Evolutionary conservation across 805 yeast species (phyloP).

Genomic region (Cyberlindnera americana): DNA sequence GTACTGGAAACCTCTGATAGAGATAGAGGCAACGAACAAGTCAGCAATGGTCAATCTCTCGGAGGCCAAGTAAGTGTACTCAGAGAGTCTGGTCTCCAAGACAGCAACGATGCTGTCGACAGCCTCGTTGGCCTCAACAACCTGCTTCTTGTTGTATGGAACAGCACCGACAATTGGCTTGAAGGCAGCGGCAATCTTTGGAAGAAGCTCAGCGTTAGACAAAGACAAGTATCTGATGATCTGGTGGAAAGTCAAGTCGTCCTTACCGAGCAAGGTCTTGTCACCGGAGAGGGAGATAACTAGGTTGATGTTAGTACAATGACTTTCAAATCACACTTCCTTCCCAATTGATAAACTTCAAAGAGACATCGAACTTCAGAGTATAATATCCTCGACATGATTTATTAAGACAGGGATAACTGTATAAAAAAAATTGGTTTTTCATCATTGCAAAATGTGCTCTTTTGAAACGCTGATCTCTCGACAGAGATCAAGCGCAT

Average conservation of each 20-base stretch:
- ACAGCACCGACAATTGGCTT: constrained; percentile 56
- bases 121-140: constrained; percentile 41
- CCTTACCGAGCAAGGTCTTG: constrained; percentile 57
- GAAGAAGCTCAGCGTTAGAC: constrained; percentile 63
- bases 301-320: too few species aligned
- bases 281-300: constrained; percentile 34
- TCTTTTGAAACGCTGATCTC: too few species aligned
- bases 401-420: constrained; percentile 86
- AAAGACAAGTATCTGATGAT: constrained; percentile 76
- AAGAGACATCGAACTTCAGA: too few species aligned
- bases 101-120: constrained; percentile 37
- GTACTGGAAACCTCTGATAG: constrained; percentile 52
- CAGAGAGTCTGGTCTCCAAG: constrained; percentile 54
- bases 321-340: too few species aligned
- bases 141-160: constrained; percentile 75
- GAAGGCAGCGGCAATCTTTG: constrained; percentile 46
- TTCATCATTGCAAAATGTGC: constrained; percentile 61
- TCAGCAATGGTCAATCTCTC: constrained; percentile 68
- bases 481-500: too few species aligned
- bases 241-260: constrained; percentile 53
- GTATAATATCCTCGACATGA: constrained; percentile 60
- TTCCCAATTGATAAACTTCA: background rate
- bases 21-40: constrained; percentile 46
- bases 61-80: constrained; percentile 66
- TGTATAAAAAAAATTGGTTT: constrained; percentile 48